Conservation (phyloP, 768 basidiomycete species). For the Suillus cothurnatus region DNA sequence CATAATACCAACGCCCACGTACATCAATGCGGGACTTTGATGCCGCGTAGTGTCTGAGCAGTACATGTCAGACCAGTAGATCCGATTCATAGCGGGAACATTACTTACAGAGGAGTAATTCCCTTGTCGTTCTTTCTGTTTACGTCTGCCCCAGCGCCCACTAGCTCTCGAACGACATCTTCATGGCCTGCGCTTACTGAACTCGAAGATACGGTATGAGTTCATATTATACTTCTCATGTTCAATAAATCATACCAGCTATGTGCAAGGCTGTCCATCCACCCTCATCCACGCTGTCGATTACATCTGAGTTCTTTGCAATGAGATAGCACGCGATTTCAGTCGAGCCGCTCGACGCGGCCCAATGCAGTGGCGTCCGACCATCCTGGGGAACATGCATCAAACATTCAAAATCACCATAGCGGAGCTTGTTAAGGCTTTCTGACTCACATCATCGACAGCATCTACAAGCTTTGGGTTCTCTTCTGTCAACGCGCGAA, state of each 20-base stretch:
- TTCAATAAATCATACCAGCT: conserved; percentile 49
- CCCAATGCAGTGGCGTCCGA: conserved; percentile 86
- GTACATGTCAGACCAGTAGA: not conserved
- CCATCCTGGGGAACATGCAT: conserved; percentile 53
- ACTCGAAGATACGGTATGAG: conserved; percentile 11
- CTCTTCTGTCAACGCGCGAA: conserved; percentile 64
- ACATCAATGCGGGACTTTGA: conserved; percentile 90
- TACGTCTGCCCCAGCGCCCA: conserved; percentile 83
- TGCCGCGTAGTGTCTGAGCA: conserved; percentile 83
- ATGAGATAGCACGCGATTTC: conserved; percentile 71
- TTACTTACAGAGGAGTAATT: conserved; percentile 74
- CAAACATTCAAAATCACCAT: not conserved
- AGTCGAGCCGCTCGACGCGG: conserved; percentile 70
- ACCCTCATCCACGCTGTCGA: conserved; percentile 58
- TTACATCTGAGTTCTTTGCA: conserved; percentile 67
- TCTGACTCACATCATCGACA: conserved; percentile 54
- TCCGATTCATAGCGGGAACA: conserved; percentile 1
- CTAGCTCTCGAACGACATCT: conserved; percentile 70
- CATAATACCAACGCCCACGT: conserved; percentile 29
- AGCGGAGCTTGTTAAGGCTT: not conserved
- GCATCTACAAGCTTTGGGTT: conserved; percentile 63
- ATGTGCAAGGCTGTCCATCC: conserved; percentile 85
- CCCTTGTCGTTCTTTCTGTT: conserved; percentile 83
- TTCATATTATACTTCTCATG: not conserved
- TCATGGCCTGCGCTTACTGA: conserved; percentile 83